phyloP scores from a whole-genome alignment of 371 early-diverging fungal species.

The Batkoa obscura region DNA sequence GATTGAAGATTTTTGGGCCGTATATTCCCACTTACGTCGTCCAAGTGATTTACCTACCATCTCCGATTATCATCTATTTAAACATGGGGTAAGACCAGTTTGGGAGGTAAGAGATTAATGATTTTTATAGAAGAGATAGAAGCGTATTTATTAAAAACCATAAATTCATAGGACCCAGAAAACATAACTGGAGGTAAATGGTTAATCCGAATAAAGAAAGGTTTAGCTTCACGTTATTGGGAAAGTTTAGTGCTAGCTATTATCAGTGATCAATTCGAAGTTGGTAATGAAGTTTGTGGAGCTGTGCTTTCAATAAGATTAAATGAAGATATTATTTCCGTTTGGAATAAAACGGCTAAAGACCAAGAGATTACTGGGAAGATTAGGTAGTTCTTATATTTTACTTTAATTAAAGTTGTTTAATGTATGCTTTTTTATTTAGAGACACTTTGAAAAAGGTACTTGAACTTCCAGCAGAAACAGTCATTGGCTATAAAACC shows the following conservation, averaged over 20 bases:
- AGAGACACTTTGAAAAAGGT: slow-evolving; percentile 76
- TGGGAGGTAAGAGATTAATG: slow-evolving; percentile 62
- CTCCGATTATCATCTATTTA: slow-evolving; percentile 90
- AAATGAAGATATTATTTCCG: slow-evolving; percentile 81
- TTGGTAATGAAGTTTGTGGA: slow-evolving; percentile 80
- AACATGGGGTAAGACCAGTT: slow-evolving; percentile 84
- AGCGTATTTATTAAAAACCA: background rate
- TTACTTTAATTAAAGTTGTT: background rate
- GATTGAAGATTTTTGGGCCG: slow-evolving; percentile 88
- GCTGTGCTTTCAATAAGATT: slow-evolving; percentile 86
- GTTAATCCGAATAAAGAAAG: slow-evolving; percentile 91
- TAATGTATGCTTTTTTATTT: background rate
- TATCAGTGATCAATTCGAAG: slow-evolving; percentile 82
- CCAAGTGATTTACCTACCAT: slow-evolving; percentile 75
- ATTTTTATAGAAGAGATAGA: background rate
- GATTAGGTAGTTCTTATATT: slow-evolving; percentile 30
- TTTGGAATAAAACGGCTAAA: slow-evolving; percentile 82
- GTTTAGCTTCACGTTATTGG: slow-evolving; percentile 85
- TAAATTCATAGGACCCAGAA: slow-evolving; percentile 33
- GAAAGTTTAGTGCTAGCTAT: slow-evolving; percentile 79
- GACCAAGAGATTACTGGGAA: slow-evolving; percentile 63
- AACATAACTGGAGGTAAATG: slow-evolving; percentile 94
- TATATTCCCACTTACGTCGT: slow-evolving; percentile 65
- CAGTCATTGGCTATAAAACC: slow-evolving; percentile 92
- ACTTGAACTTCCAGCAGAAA: slow-evolving; percentile 62